phyloP scores from a whole-genome alignment of 805 yeast species.

The Starmerella potacharoeniae region DNA sequence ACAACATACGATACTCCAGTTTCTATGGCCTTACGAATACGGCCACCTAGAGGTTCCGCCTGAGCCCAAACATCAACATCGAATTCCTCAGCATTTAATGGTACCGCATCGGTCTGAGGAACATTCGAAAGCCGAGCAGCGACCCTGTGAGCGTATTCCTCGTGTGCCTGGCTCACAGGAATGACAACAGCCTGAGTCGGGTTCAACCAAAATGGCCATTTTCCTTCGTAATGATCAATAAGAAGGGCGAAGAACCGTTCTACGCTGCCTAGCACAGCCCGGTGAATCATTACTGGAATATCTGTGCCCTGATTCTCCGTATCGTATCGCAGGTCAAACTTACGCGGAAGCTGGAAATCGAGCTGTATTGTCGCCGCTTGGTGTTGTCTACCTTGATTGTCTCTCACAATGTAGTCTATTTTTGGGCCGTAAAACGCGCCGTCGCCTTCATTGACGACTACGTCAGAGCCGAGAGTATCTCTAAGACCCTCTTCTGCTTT shows the following conservation, averaged over 20 bases:
- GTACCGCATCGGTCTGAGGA: conserved; percentile 24
- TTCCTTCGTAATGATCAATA: conserved; percentile 80
- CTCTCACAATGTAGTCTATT: conserved; percentile 74
- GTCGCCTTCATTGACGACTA: conserved; percentile 78
- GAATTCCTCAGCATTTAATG: conserved; percentile 49
- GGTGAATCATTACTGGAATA: conserved; percentile 86
- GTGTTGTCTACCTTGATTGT: conserved; percentile 67
- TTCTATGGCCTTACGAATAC: conserved; percentile 66
- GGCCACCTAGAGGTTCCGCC: conserved; percentile 63
- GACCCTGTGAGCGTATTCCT: conserved; percentile 42
- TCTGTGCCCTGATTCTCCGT: conserved; percentile 35
- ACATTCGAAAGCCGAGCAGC: conserved; percentile 31
- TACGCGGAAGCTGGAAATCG: conserved; percentile 84
- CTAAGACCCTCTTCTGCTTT: conserved; percentile 62
- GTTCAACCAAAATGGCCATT: conserved; percentile 96
- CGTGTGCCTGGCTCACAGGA: conserved; percentile 55
- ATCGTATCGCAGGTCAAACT: conserved; percentile 65
- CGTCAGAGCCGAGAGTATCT: conserved; percentile 46
- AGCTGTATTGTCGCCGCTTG: conserved; percentile 94
- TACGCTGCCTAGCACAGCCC: conserved; percentile 91
- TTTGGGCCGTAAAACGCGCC: conserved; percentile 73
- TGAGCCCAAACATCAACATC: conserved; percentile 67
- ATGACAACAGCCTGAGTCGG: conserved; percentile 82
- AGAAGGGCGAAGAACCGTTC: conserved; percentile 87
- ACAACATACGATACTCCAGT: conserved; percentile 69